Percentiles rank a stretch among this genome's conserved stretches.
Conservation (phyloP, 2,329 filamentous ascomycete genomes). For the Plenodomus lindquistii region DNA sequence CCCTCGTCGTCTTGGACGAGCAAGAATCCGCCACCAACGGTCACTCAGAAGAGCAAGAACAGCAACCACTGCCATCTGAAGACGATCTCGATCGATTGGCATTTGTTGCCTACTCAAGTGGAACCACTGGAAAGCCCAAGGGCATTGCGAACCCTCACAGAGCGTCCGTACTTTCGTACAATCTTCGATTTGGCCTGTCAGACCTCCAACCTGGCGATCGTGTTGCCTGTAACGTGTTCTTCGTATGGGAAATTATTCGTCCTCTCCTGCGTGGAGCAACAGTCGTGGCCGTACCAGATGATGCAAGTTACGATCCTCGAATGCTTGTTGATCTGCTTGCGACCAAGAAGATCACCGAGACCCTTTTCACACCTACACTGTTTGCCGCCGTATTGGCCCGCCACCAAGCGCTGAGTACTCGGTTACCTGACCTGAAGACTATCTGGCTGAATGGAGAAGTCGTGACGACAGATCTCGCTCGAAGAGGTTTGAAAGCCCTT, state of each 20-base stretch:
- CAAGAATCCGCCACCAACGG: constrained; percentile 23
- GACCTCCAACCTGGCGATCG: constrained; percentile 73
- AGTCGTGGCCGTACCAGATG: constrained; percentile 74
- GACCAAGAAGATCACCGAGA: constrained; percentile 71
- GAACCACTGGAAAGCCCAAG: constrained; percentile 78
- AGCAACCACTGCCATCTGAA: constrained; percentile 60
- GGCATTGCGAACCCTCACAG: constrained; percentile 79
- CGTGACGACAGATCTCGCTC: constrained; percentile 75
- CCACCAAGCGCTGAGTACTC: constrained; percentile 65
- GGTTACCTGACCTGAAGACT: constrained; percentile 68
- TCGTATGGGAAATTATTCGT: constrained; percentile 82
- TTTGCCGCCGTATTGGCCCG: constrained; percentile 73
- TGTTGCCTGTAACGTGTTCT: constrained; percentile 87
- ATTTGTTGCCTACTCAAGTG: constrained; percentile 81
- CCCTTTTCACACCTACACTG: constrained; percentile 81
- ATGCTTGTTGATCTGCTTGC: constrained; percentile 72
- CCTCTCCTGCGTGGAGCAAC: constrained; percentile 77
- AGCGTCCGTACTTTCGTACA: constrained; percentile 73
- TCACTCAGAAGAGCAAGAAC: constrained; percentile 48
- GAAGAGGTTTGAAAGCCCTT: constrained; percentile 67
- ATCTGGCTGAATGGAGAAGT: constrained; percentile 85
- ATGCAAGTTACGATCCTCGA: constrained; percentile 75
- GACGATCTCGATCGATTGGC: constrained; percentile 73
- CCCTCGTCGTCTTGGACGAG: constrained; percentile 68
- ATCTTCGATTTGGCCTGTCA: constrained; percentile 70